phyloP scores from a whole-genome alignment of 495 filamentous ascomycete species.

The Penicillium nucicola region DNA sequence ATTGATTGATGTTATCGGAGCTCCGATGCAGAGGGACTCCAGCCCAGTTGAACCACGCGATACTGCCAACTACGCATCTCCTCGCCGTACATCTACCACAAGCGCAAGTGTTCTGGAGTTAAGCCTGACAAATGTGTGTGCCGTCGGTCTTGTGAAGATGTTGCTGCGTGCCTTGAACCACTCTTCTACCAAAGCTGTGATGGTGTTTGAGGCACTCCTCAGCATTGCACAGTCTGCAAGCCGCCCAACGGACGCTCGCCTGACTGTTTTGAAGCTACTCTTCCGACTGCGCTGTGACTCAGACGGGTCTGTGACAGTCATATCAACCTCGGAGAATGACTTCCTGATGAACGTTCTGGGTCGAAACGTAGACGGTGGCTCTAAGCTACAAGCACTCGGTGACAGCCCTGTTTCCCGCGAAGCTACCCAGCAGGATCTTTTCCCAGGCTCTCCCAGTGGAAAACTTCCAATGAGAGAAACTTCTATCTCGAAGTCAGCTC shows the following conservation, averaged over 20 bases:
- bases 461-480: conserved; percentile 24
- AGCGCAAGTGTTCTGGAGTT: conserved; percentile 33
- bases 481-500: conserved; percentile 26
- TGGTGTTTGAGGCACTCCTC: conserved; percentile 37
- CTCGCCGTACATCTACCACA: conserved; percentile 31
- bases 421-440: conserved; percentile 19
- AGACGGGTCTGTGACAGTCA: conserved; percentile 66
- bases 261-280: conserved; percentile 79
- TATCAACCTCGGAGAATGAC: conserved; percentile 62
- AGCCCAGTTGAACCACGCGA: conserved; percentile 20
- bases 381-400: conserved; percentile 21
- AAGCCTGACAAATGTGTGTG: conserved; percentile 42
- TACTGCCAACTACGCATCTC: conserved; percentile 16
- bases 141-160: conserved; percentile 41
- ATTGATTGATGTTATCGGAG: conserved; percentile 32
- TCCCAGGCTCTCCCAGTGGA: conserved; percentile 14
- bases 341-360: conserved; percentile 67
- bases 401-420: conserved; percentile 25
- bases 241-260: conserved; percentile 60
- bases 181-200: conserved; percentile 36
- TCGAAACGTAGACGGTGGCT: conserved; percentile 52
- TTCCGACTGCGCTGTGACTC: conserved; percentile 82
- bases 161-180: conserved; percentile 42
- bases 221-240: conserved; percentile 38
- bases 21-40: conserved; percentile 37